Conservation (phyloP, 495 filamentous ascomycete genomes). For the Aspergillus affinis region DNA sequence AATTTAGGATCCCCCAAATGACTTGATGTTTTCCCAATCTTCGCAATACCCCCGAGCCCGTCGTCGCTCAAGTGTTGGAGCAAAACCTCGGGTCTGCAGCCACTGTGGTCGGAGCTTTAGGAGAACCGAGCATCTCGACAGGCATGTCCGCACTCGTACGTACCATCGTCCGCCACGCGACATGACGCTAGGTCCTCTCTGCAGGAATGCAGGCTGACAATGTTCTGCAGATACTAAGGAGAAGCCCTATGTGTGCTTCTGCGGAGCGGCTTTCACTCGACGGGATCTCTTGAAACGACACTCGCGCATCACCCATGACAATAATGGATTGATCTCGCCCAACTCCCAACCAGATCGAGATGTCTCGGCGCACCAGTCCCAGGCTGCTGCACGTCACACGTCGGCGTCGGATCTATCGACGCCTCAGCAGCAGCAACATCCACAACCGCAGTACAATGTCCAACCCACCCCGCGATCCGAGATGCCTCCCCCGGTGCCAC, state of each 20-base stretch:
- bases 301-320: constrained; percentile 44
- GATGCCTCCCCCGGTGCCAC: constrained; percentile 22
- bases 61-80: constrained; percentile 29
- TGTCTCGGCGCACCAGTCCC: constrained; percentile 6
- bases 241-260: constrained; percentile 55
- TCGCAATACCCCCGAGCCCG: constrained; percentile 23
- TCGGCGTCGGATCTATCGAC: constrained; percentile 15
- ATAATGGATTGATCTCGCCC: constrained; percentile 32
- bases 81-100: constrained; percentile 39
- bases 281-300: constrained; percentile 55
- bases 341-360: constrained; percentile 29
- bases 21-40: constrained; percentile 37
- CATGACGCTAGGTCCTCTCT: not conserved
- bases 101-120: constrained; percentile 45
- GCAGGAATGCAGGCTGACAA: constrained; percentile 17
- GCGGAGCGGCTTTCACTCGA: constrained; percentile 53
- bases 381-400: constrained; percentile 10
- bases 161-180: constrained; percentile 26
- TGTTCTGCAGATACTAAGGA: constrained; percentile 50
- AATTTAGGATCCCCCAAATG: constrained; percentile 18
- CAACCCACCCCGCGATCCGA: constrained; percentile 19
- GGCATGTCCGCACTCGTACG: constrained; percentile 54
- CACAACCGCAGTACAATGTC: constrained; percentile 10
- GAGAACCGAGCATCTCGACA: constrained; percentile 51
- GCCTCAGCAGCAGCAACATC: not conserved